phyloP scores from a whole-genome alignment of 2,329 filamentous ascomycete species.

The Venturia oleaginea region DNA sequence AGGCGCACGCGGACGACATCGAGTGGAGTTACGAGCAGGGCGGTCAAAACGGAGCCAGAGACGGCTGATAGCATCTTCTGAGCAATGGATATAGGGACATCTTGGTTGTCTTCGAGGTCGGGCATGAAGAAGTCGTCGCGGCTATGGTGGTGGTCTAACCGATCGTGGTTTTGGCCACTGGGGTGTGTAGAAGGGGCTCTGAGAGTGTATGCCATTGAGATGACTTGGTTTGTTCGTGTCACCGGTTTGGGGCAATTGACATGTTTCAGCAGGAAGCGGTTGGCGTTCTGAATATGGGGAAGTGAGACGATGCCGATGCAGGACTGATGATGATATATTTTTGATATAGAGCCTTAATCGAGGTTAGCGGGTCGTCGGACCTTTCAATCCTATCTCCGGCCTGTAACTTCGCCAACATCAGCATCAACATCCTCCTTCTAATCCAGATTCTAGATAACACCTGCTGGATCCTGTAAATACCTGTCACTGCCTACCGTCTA shows the following conservation, averaged over 20 bases:
- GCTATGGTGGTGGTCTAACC: slow-evolving; percentile 20
- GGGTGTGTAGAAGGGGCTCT: background rate
- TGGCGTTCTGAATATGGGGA: background rate
- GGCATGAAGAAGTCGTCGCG: slow-evolving; percentile 4
- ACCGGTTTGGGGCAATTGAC: background rate
- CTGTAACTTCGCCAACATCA: background rate
- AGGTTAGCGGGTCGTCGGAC: background rate
- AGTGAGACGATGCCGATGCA: background rate
- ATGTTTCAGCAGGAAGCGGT: background rate
- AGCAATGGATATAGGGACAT: slow-evolving; percentile 40
- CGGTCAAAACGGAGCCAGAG: slow-evolving; percentile 81
- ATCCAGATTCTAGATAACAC: background rate
- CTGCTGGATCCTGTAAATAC: background rate
- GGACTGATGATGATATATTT: background rate
- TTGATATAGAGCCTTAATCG: background rate
- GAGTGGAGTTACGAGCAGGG: slow-evolving; percentile 88
- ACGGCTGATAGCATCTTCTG: slow-evolving; percentile 96
- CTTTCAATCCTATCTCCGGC: background rate
- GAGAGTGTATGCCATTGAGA: background rate
- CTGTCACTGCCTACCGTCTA: background rate
- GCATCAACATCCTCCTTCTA: background rate
- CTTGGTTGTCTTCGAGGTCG: background rate
- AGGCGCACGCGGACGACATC: slow-evolving; percentile 93
- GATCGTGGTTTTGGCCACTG: slow-evolving; percentile 30
- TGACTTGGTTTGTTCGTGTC: background rate